Base-by-base conservation (phyloP, 2,329 filamentous ascomycete species). In the Fusarium sublunatum region DNA sequence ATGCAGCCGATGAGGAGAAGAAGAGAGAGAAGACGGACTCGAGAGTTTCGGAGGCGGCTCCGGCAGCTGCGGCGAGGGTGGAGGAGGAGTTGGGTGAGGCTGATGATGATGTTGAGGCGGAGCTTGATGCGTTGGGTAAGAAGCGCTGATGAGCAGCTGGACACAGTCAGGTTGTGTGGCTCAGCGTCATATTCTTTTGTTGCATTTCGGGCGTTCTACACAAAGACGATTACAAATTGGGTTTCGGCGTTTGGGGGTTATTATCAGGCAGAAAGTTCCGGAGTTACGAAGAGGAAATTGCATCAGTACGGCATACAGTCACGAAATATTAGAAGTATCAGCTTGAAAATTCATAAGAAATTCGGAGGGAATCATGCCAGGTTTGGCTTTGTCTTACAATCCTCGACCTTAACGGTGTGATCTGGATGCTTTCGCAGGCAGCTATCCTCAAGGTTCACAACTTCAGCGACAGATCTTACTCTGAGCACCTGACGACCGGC, bases 61-160 rank as follows among this genome's bases (percentile, higher is more conserved):
- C 82, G 58, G 29, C 15, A 9, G 29, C 49, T 36, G 51, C 63
- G 36, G 70, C 42, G 48, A 73, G 66, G 40, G 77, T 75, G 7
- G 82, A 85, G 65, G 81, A 85, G 74, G 83, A 83, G 62, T 63
- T 84, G 45, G 82, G 81, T 5, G 82, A 82, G 68, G 82, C 74
- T 3, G 83, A 85, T 62, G 82, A 85, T 67, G 82, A 84, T 70
- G 74, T 71, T 25, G 71, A 81, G 67, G 79, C 72, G 3, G 72
- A 79, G 69, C 72, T 73, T n/a, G 76, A 79, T 71, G 74, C 76
- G 4, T 38, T 78, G 56, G 76, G 76, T 24, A 78, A 74, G 72
- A 78, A 74, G 64, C 73, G 73, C 48, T 77, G 61, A 76, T 35
- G 13, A 24, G 36, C 19, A 29, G 13, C 36, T 13, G 19, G 22